A percentile compares a stretch with the other conserved stretches of the same genome.
phyloP scores from a whole-genome alignment of 139 green algal species.

The Chlamydomonas sphaeroides region DNA sequence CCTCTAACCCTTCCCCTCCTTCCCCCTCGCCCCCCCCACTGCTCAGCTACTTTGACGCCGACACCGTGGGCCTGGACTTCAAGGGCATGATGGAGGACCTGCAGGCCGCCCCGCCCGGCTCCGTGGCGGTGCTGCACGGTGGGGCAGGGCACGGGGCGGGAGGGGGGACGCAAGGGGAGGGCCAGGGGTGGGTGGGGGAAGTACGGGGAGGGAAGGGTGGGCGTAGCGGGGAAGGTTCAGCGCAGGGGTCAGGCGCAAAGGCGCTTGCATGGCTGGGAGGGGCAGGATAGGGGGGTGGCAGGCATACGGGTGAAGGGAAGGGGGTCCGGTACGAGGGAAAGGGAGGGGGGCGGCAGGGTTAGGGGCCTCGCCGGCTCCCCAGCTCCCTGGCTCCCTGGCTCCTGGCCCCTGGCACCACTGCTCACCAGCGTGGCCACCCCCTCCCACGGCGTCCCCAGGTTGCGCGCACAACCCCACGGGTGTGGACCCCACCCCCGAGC shows the following conservation, averaged over 20 bases:
- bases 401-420: neutral
- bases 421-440: neutral
- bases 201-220: no score
- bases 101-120: conserved; percentile 84
- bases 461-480: conserved; percentile 99
- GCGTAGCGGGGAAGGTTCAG: no score
- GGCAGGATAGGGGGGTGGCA: no score
- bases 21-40: neutral
- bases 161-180: neutral
- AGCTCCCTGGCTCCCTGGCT: neutral
- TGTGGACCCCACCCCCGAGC: conserved; percentile 94
- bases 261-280: no score
- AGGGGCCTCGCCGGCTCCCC: no score
- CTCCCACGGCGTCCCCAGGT: conserved; percentile 68
- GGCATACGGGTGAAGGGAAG: no score
- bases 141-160: neutral
- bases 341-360: no score
- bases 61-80: conserved; percentile 96
- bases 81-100: conserved; percentile 94
- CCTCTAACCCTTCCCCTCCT: no score
- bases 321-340: no score
- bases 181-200: neutral
- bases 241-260: no score
- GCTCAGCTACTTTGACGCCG: conserved; percentile 92
- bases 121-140: conserved; percentile 94